Evolutionary conservation across 768 basidiomycete genomes (phyloP).

Genomic region (Rhodosporidiobolus sp.): DNA sequence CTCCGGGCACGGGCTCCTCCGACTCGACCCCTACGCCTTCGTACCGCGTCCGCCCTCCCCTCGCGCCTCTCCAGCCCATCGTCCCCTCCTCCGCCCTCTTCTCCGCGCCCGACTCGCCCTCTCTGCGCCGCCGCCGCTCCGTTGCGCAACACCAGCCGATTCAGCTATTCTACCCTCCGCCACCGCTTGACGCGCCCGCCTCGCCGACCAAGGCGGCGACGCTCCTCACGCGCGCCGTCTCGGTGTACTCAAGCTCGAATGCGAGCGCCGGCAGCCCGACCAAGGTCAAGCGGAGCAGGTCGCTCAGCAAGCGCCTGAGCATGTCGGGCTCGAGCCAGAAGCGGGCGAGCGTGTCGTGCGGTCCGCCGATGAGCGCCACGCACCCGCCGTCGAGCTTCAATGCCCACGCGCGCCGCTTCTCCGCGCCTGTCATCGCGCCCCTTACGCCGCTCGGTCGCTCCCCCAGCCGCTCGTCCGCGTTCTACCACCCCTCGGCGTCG

Average conservation of each 20-base stretch:
- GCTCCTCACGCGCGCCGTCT: background rate
- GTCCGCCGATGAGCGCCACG: background rate
- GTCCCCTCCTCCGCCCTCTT: background rate
- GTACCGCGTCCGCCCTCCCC: background rate
- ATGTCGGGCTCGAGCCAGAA: background rate
- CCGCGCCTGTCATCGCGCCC: background rate
- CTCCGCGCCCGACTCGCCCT: background rate
- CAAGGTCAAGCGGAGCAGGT: background rate
- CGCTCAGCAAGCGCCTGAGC: background rate
- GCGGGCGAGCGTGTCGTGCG: background rate
- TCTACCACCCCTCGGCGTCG: background rate
- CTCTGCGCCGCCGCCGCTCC: background rate
- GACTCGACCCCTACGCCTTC: background rate
- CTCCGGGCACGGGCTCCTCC: background rate
- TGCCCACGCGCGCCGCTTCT: background rate
- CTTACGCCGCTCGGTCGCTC: background rate
- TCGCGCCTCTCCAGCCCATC: constrained; percentile 1
- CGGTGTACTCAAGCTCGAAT: background rate
- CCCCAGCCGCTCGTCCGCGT: background rate
- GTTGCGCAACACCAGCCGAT: constrained; percentile 6
- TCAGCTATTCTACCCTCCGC: background rate
- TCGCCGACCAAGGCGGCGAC: background rate
- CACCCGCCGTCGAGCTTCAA: background rate
- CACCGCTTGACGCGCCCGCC: background rate
- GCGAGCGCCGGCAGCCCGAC: background rate